Conservation (phyloP, 2,329 filamentous ascomycete genomes). For the Lomentospora prolificans region DNA sequence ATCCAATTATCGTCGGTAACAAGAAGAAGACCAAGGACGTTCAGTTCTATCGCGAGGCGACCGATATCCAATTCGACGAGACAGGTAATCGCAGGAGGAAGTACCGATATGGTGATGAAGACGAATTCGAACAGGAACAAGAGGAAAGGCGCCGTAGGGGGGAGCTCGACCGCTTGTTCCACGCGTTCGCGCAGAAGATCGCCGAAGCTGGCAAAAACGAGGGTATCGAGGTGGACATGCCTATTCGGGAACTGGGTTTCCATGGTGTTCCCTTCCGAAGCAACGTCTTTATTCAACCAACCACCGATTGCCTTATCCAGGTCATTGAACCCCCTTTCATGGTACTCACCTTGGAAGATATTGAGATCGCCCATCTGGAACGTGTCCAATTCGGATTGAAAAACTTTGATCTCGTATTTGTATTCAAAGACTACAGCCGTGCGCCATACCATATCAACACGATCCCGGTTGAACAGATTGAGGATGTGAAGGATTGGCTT, state of each 20-base stretch:
- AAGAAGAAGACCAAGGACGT: constrained; percentile 97
- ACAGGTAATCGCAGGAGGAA: constrained; percentile 97
- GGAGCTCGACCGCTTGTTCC: constrained; percentile 93
- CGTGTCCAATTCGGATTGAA: constrained; percentile 94
- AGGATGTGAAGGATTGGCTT: constrained; percentile 95
- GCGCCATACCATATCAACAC: constrained; percentile 92
- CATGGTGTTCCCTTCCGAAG: constrained; percentile 92
- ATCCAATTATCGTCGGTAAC: constrained; percentile 95
- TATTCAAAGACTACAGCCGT: constrained; percentile 96
- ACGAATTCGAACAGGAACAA: constrained; percentile 97
- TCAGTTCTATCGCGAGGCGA: constrained; percentile 95
- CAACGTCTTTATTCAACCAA: constrained; percentile 91
- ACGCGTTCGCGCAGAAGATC: constrained; percentile 94
- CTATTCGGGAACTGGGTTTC: constrained; percentile 92
- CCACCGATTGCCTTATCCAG: constrained; percentile 93
- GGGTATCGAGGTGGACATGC: constrained; percentile 87
- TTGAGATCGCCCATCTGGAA: constrained; percentile 92
- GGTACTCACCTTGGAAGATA: constrained; percentile 89
- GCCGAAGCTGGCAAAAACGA: constrained; percentile 89
- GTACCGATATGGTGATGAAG: constrained; percentile 94
- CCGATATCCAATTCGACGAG: constrained; percentile 97
- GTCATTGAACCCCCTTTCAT: constrained; percentile 95
- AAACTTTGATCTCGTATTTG: constrained; percentile 97
- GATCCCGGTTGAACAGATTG: constrained; percentile 88
- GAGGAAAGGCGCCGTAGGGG: constrained; percentile 85